Conservation (phyloP, 371 early-diverging fungal species). For the Actinomucor elegans region DNA sequence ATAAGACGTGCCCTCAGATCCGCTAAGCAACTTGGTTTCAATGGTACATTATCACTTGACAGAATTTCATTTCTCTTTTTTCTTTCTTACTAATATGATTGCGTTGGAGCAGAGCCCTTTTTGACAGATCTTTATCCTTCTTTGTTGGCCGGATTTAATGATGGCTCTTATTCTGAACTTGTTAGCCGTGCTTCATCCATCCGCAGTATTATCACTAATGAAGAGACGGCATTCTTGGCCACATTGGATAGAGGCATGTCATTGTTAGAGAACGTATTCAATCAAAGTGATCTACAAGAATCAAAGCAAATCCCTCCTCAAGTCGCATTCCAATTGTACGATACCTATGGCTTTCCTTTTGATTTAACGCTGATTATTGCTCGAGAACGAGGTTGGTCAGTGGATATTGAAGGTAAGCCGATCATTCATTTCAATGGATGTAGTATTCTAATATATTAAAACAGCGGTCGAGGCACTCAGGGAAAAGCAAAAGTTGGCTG, state of each 20-base stretch:
- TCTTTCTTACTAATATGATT: not conserved
- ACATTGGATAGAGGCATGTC: constrained; percentile 67
- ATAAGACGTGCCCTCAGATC: constrained; percentile 75
- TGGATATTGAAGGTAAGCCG: constrained; percentile 53
- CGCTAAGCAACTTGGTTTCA: constrained; percentile 66
- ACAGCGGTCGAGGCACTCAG: constrained; percentile 45
- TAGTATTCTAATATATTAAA: not conserved
- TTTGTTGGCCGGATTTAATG: constrained; percentile 52
- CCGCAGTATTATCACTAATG: constrained; percentile 57
- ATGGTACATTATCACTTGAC: constrained; percentile 29
- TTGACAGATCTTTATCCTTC: constrained; percentile 64
- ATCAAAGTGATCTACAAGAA: constrained; percentile 35
- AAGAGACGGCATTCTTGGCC: constrained; percentile 65
- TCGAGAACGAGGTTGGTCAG: constrained; percentile 68
- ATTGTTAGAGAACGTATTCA: constrained; percentile 59
- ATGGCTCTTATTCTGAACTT: constrained; percentile 63
- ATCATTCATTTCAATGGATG: not conserved
- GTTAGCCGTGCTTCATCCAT: constrained; percentile 51
- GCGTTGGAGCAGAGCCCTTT: constrained; percentile 58
- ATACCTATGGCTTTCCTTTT: constrained; percentile 78
- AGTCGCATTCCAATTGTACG: constrained; percentile 70
- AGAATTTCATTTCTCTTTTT: too few species aligned
- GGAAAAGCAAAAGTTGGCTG: constrained; percentile 1
- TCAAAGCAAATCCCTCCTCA: constrained; percentile 46
- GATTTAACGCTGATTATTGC: constrained; percentile 75